Evolutionary conservation across 2,329 filamentous ascomycete genomes (phyloP).

Genomic region (Colletotrichum sp.): DNA sequence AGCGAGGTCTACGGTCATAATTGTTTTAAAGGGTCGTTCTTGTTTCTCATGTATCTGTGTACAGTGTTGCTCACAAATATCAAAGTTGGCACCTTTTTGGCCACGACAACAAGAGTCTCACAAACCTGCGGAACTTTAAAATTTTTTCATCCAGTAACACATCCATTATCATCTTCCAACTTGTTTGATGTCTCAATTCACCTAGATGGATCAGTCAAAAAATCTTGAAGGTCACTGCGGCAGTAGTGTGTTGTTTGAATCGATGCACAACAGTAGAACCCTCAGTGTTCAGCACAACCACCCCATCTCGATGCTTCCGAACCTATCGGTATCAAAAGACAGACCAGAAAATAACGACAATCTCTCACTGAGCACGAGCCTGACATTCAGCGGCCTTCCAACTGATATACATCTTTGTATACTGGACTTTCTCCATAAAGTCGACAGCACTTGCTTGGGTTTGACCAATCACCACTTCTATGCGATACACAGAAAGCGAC

Average conservation of each 20-base stretch:
- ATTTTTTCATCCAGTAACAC: background rate
- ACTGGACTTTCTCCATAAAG: background rate
- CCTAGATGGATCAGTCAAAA: background rate
- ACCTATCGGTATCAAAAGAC: background rate
- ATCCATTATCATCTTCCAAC: background rate
- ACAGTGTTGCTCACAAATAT: background rate
- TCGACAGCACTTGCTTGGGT: background rate
- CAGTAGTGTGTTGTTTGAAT: background rate
- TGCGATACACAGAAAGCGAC: background rate
- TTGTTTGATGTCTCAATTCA: background rate
- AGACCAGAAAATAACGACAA: background rate
- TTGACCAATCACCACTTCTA: background rate
- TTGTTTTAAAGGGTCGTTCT: no score
- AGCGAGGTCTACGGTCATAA: background rate
- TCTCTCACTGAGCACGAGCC: background rate
- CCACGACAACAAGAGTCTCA: background rate
- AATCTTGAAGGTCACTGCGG: background rate
- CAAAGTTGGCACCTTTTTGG: background rate
- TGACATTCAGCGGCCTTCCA: background rate
- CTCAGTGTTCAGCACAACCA: background rate
- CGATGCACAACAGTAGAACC: background rate
- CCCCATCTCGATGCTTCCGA: background rate
- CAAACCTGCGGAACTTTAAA: background rate
- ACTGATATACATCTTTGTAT: background rate
- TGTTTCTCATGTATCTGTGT: no score